Evolutionary conservation across 2,329 filamentous ascomycete species (phyloP).

Genomic region (Arthrobotrys entomopaga): DNA sequence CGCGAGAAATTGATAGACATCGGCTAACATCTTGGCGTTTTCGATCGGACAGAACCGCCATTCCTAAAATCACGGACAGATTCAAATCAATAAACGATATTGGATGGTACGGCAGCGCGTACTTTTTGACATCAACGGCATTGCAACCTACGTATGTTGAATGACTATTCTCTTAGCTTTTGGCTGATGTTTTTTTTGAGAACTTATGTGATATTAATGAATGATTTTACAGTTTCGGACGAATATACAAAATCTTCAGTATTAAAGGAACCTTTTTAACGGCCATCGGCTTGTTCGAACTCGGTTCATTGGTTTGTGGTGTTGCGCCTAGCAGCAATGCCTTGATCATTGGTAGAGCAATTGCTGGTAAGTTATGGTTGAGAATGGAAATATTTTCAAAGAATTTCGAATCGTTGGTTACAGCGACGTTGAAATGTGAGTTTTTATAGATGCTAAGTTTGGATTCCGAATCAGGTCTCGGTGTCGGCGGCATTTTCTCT

Average conservation of each 20-base stretch:
- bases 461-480: constrained; percentile 62
- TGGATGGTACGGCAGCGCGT: constrained; percentile 60
- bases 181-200: constrained; percentile 64
- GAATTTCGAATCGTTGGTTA: neutral
- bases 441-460: constrained; percentile 6
- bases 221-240: constrained; percentile 65
- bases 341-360: constrained; percentile 68
- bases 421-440: neutral
- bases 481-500: constrained; percentile 68
- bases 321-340: constrained; percentile 66
- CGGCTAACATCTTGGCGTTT: constrained; percentile 48
- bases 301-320: constrained; percentile 68
- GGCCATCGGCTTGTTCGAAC: constrained; percentile 58
- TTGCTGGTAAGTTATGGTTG: constrained; percentile 64
- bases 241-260: constrained; percentile 66
- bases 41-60: constrained; percentile 60
- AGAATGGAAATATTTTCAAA: neutral
- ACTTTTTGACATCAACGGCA: constrained; percentile 57
- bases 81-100: constrained; percentile 61
- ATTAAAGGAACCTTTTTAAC: constrained; percentile 66
- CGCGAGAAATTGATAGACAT: constrained; percentile 35
- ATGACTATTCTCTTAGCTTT: neutral
- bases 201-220: constrained; percentile 61
- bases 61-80: constrained; percentile 63
- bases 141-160: constrained; percentile 59